Evolutionary conservation across 2,329 filamentous ascomycete genomes (phyloP).

Genomic region (Beauveria sp.): DNA sequence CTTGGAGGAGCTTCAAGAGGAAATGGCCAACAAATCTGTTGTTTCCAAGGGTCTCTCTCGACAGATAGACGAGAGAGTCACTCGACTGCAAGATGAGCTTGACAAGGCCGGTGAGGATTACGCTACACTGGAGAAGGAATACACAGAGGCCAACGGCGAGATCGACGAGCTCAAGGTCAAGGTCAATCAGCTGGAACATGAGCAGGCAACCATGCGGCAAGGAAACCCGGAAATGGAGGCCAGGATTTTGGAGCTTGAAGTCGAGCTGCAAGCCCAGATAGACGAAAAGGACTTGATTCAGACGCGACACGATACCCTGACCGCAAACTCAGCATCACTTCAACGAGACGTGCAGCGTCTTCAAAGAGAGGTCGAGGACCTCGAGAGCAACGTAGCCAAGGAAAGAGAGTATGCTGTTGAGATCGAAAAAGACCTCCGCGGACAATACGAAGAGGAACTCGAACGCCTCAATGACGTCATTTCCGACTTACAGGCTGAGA

Average conservation of each 20-base stretch:
- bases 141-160: slow-evolving; percentile 38
- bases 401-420: slow-evolving; percentile 52
- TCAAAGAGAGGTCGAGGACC: slow-evolving; percentile 37
- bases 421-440: slow-evolving; percentile 50
- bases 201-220: slow-evolving; percentile 20
- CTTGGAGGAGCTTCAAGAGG: slow-evolving; percentile 62
- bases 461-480: slow-evolving; percentile 51
- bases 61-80: slow-evolving; percentile 65
- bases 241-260: slow-evolving; percentile 48
- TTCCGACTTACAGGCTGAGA: slow-evolving; percentile 53
- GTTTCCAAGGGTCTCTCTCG: slow-evolving; percentile 66
- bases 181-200: slow-evolving; percentile 33
- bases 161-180: slow-evolving; percentile 36
- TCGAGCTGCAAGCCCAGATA: slow-evolving; percentile 49
- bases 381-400: slow-evolving; percentile 40
- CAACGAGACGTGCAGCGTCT: slow-evolving; percentile 53
- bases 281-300: slow-evolving; percentile 66
- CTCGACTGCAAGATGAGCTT: slow-evolving; percentile 59
- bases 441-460: slow-evolving; percentile 37
- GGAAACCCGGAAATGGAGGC: slow-evolving; percentile 23
- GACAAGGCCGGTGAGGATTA: slow-evolving; percentile 43
- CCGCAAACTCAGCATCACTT: slow-evolving; percentile 57
- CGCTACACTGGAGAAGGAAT: slow-evolving; percentile 43
- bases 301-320: slow-evolving; percentile 59
- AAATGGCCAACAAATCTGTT: slow-evolving; percentile 72